Evolutionary conservation across 2,329 filamentous ascomycete species (phyloP), one percentile per base, ranked within the genome.

Genomic region (Aspergillus brasiliensis): DNA sequence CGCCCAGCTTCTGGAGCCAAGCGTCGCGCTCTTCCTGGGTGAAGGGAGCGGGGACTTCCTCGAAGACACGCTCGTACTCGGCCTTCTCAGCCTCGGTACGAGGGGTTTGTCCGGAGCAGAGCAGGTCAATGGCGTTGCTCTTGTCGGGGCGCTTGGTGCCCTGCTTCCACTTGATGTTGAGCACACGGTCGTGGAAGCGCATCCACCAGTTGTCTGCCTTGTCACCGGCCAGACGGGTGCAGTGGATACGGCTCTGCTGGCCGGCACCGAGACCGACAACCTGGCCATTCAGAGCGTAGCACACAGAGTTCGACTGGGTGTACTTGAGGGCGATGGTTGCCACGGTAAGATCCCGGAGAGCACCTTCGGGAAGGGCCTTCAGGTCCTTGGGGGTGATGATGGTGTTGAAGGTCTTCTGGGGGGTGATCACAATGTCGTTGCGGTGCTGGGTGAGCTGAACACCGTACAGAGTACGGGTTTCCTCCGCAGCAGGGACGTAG

Each of bases 161-260:
- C 82, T 95, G 94, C 86, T 97, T 97, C 91, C 92, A 99, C 82
- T 94, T 91, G 76, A 99, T 89, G 73, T 82, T 84, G 52, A 98
- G 84, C 11, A 95, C 91, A 56, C 91, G 89, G 69, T 91, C 89
- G 82, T 97, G 91, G 87, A 98, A 98, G 72, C 95, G 91, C 84
- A 99, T 90, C 95, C 94, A 99, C 94, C 94, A 98, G 84, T 96
- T 97, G 80, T 99, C 95, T 51, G 93, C 92, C 84, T 99, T 99
- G 83, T 98, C 94, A 62, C 95, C 95, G 10, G 95, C 95, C 54
- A 99, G 87, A 67, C 95, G 90, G 44, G 95, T 99, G 86, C 95
- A 99, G 85, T 99, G 95, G 70, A 99, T 99, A 69, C 95, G 90
- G 63, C 91, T 96, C 81, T 99, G 95, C 80, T 99, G 95, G 62